These are phyloP conservation scores for Phialocephala sp. DNA, from an alignment of 2,329 filamentous ascomycete genomes.

Conservation along the genomic window DNA sequence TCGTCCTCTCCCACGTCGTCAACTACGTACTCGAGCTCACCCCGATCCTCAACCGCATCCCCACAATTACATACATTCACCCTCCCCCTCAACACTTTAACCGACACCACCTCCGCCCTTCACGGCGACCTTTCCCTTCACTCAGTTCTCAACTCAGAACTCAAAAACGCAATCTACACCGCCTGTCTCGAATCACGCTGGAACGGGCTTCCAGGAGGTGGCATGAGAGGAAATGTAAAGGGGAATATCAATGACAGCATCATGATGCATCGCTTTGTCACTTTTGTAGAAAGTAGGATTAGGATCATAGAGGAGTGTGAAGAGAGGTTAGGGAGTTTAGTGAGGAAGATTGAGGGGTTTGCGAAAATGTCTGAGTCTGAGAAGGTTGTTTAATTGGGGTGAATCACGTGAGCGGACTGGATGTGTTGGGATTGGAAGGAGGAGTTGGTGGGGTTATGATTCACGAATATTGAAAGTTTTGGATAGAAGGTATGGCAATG, in stretches of 20 bases:
- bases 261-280: neutral
- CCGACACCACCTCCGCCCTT: neutral
- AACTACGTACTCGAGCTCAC: neutral
- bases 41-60: neutral
- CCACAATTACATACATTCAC: neutral
- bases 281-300: constrained; percentile 4
- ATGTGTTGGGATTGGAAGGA: neutral
- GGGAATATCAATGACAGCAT: neutral
- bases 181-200: neutral
- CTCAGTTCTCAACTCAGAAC: neutral
- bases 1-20: neutral
- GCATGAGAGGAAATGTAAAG: neutral
- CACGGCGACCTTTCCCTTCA: neutral
- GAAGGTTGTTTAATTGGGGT: neutral
- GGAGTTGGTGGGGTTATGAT: neutral
- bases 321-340: neutral
- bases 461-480: neutral
- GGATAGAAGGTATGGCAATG: neutral
- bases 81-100: neutral
- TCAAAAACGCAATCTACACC: neutral
- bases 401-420: neutral
- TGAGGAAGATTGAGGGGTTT: neutral
- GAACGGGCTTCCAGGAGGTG: constrained; percentile 1
- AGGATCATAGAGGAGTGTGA: neutral
- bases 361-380: neutral